Base-by-base conservation (phyloP, 192 early-diverging fungal species). In the Geranomyces variabilis region DNA sequence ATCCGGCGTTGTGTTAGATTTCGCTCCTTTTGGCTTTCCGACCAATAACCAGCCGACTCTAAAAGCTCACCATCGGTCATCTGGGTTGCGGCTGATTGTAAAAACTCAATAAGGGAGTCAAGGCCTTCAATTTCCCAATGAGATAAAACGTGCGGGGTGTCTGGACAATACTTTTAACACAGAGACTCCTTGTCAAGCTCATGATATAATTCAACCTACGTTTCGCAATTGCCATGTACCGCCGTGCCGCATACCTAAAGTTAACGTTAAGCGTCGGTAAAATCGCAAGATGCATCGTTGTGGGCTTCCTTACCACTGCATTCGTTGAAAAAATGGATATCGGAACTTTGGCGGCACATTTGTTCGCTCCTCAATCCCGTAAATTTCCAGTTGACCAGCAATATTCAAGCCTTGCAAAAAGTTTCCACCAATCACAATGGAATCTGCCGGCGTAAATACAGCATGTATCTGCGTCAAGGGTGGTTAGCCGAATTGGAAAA, bases 401-500 rank as follows among this genome's bases (percentile, higher is more conserved):
- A 92, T 88, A 65, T 91, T 90, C 31, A 93, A 79, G 15, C 70
- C 87, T 65, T 95, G 92, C 48, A 97, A 82, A 75, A 94, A 98
- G 75, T 96, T 98, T 56, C 96, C 96, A 19, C 96, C 94, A 68
- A 98, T 94, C 0, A 96, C 93, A 8, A 98, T 78, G 0, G 93
- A 87, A 57, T 96, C 93, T 22, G 81, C 79, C 8, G 93, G 92
- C 4, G 94, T 98, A 73, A 90, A 92, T 8, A 96, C 94, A 0
- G 96, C 91, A 75, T 98, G 96, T 69, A 98, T 96, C 95, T 41
- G 36, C 10, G 36, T 41, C 3, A 41, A 41, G 10, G 36, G 36
- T n/a, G n/a, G n/a, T n/a, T n/a, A 41, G 3, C 36, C 3, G 36
- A 3, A 41, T 7, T 41, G 5, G 36, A 7, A 41, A 10, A 41